Conservation (phyloP, 2,329 filamentous ascomycete genomes). For the Penicillium sp. region DNA sequence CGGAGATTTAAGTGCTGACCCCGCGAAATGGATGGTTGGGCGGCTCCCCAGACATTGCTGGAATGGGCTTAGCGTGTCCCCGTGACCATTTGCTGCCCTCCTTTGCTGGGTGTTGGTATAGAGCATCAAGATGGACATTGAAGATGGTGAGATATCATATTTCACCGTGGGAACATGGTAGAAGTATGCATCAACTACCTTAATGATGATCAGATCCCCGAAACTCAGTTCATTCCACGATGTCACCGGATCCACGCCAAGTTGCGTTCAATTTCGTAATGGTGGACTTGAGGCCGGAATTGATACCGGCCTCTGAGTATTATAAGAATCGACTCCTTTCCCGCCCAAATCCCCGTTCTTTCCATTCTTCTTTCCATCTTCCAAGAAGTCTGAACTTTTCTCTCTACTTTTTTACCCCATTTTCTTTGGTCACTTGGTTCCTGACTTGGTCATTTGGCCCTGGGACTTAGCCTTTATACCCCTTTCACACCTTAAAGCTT, state of each 20-base stretch:
- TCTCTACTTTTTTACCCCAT: slow-evolving; percentile 25
- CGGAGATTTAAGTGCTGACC: not conserved
- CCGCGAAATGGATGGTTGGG: not conserved
- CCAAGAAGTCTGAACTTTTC: slow-evolving; percentile 14
- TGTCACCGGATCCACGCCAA: slow-evolving; percentile 36
- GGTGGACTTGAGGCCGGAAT: slow-evolving; percentile 51
- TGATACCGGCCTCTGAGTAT: slow-evolving; percentile 53
- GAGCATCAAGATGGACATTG: slow-evolving; percentile 27
- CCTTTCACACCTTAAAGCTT: slow-evolving; percentile 12
- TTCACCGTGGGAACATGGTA: slow-evolving; percentile 3
- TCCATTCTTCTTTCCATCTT: slow-evolving; percentile 29
- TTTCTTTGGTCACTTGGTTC: slow-evolving; percentile 22
- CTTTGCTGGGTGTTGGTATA: slow-evolving; percentile 38
- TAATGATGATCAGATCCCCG: not conserved
- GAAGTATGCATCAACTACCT: not conserved
- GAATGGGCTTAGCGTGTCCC: slow-evolving; percentile 37
- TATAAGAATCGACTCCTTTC: slow-evolving; percentile 49
- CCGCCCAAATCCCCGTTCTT: slow-evolving; percentile 33
- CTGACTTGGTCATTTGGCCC: slow-evolving; percentile 26
- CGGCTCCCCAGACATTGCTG: slow-evolving; percentile 14
- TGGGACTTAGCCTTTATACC: slow-evolving; percentile 14
- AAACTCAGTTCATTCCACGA: slow-evolving; percentile 21
- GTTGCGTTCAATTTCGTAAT: slow-evolving; percentile 46
- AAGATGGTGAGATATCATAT: slow-evolving; percentile 19
- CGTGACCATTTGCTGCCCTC: slow-evolving; percentile 40